Base-by-base conservation (phyloP, 441 rosid genomes). In the Omphalea diandra region DNA sequence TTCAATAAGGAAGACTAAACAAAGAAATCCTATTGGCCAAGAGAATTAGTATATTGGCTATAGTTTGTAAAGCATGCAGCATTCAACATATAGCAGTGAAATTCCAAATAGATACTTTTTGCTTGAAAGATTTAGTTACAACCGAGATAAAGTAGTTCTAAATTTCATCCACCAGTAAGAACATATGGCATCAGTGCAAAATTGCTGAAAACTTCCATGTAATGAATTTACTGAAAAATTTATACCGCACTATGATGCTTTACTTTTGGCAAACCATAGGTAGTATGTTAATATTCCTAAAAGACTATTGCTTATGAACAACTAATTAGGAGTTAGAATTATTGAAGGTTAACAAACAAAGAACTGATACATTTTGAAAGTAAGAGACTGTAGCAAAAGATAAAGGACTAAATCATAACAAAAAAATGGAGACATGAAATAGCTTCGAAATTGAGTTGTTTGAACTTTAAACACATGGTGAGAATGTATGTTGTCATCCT, bases 71-170 rank as follows among this genome's bases (percentile, higher is more conserved):
- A 77, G 78, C 80, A 47, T 32, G 29, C 44, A 70, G 38, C 65
- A 33, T 61, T 71, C 71, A 60, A 46, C n/a, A 74, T n/a, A n/a
- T 81, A 69, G 74, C 74, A 78, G 74, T 74, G 79, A 73, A 77
- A 79, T 83, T 80, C 78, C 81, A 66, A 82, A 80, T 64, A 38
- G 81, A 84, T 59, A 27, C 66, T 59, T 69, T 56, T 35, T 17
- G 43, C 47, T n/a, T n/a, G n/a, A n/a, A n/a, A n/a, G 35, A 31
- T 59, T 49, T 59, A n/a, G 65, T 59, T 69, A 68, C 60, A 43
- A 67, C 33, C 64, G 67, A 59, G 73, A 74, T n/a, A 63, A 55
- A 76, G 55, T 43, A 58, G 53, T 44, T 47, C 59, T 69, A 65
- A 31, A 52, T 65, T 50, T 26, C 54, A 50, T 43, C 52, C 29